phyloP scores from a whole-genome alignment of 495 filamentous ascomycete genomes.

The Neurospora sublineolata region DNA sequence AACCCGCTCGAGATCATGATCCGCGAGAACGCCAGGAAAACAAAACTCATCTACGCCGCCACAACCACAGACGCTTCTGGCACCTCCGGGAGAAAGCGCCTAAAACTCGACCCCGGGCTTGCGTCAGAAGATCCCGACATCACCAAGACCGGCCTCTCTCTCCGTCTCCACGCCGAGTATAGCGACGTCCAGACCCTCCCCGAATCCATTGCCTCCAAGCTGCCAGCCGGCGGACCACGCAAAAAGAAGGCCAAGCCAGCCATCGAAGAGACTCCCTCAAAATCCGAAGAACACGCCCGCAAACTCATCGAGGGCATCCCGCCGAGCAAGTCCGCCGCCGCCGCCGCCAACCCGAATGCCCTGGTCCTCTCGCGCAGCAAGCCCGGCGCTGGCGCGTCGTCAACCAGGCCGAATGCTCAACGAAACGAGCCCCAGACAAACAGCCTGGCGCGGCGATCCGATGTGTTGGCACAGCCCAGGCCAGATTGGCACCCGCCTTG shows the following conservation, averaged over 20 bases:
- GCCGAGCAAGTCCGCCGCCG: slow-evolving; percentile 25
- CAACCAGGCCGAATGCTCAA: slow-evolving; percentile 5
- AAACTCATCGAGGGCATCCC: slow-evolving; percentile 63
- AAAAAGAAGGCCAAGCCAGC: slow-evolving; percentile 22
- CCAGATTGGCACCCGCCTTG: slow-evolving; percentile 96
- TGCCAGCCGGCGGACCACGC: slow-evolving; percentile 44
- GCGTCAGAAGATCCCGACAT: slow-evolving; percentile 27
- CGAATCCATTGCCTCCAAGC: slow-evolving; percentile 74
- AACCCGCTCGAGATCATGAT: slow-evolving; percentile 25
- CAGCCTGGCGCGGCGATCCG: slow-evolving; percentile 56
- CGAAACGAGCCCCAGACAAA: slow-evolving; percentile 18
- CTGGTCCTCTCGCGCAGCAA: slow-evolving; percentile 38
- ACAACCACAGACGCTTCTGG: slow-evolving; percentile 7
- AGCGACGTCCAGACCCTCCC: slow-evolving; percentile 70
- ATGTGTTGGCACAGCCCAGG: slow-evolving; percentile 52
- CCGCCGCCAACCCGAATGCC: slow-evolving; percentile 43
- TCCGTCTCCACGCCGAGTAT: slow-evolving; percentile 57
- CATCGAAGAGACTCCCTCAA: slow-evolving; percentile 29
- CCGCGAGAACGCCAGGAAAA: slow-evolving; percentile 28
- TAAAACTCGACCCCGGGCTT: slow-evolving; percentile 28
- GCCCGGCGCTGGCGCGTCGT: slow-evolving; percentile 3
- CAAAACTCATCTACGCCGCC: slow-evolving; percentile 30
- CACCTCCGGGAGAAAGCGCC: slow-evolving; percentile 26
- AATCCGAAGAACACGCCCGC: slow-evolving; percentile 45
- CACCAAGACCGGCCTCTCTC: slow-evolving; percentile 30